These are phyloP conservation scores for Crithidia sp. DNA, from an alignment of 208 protist species.

Conservation along the genomic window DNA sequence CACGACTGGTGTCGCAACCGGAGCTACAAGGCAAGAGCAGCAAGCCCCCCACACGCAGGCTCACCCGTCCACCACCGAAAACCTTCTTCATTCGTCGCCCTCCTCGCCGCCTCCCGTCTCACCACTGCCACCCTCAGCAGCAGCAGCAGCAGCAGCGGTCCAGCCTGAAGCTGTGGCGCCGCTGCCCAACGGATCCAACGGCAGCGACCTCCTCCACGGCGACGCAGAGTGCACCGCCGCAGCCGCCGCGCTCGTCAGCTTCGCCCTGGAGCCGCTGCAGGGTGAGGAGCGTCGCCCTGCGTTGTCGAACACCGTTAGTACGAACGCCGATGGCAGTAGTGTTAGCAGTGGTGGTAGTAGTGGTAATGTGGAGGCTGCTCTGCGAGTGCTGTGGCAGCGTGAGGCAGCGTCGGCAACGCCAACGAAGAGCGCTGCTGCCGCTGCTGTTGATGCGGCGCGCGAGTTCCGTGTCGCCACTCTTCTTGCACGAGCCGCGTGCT, in stretches of 20 bases:
- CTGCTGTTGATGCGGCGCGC: neutral
- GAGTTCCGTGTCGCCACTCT: constrained; percentile 17
- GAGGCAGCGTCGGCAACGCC: neutral
- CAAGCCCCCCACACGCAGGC: too few relatives aligned
- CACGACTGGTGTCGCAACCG: too few relatives aligned
- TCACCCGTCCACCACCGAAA: too few relatives aligned
- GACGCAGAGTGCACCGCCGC: neutral
- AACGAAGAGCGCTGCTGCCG: too few relatives aligned
- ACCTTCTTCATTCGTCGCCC: too few relatives aligned
- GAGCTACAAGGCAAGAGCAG: too few relatives aligned
- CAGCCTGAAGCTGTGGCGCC: neutral
- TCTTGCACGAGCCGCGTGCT: constrained; percentile 30
- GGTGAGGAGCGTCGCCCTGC: too few relatives aligned
- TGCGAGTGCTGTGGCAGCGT: neutral
- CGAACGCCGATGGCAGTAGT: too few relatives aligned
- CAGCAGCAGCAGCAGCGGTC: neutral
- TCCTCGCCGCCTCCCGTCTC: too few relatives aligned
- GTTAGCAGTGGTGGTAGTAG: too few relatives aligned
- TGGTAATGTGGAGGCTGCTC: neutral
- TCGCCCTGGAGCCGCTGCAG: constrained; percentile 21
- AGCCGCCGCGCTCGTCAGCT: constrained; percentile 14
- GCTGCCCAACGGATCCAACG: too few relatives aligned
- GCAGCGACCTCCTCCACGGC: neutral
- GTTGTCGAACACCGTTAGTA: too few relatives aligned
- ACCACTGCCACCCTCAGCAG: neutral